phyloP scores from a whole-genome alignment of 257 asterid species.

The Scutellaria barbata region DNA sequence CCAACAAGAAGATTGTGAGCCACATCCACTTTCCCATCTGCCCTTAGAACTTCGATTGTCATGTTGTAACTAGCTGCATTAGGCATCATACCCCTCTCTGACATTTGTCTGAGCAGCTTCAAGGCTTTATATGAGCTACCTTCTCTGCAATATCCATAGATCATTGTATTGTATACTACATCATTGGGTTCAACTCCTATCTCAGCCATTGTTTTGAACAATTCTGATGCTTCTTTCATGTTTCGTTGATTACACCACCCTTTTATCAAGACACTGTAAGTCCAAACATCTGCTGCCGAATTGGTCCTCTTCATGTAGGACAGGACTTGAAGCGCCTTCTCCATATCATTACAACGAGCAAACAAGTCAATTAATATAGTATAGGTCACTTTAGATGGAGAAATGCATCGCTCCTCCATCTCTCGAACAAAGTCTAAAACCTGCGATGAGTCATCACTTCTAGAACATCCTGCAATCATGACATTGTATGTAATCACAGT shows the following conservation, averaged over 20 bases:
- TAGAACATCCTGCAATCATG: constrained; percentile 59
- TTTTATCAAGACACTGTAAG: constrained; percentile 68
- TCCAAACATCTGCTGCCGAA: constrained; percentile 58
- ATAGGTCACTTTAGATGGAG: constrained; percentile 71
- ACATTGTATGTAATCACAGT: constrained; percentile 64
- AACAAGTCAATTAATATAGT: constrained; percentile 75
- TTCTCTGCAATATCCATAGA: constrained; percentile 70
- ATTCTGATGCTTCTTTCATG: constrained; percentile 74
- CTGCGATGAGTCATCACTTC: constrained; percentile 45
- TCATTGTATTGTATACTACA: constrained; percentile 71
- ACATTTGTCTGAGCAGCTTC: constrained; percentile 64
- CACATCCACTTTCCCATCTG: constrained; percentile 59
- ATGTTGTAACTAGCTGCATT: constrained; percentile 66
- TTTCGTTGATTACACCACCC: constrained; percentile 76
- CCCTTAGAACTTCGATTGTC: constrained; percentile 60
- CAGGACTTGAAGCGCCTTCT: constrained; percentile 59
- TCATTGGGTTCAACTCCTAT: constrained; percentile 55
- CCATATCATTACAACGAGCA: constrained; percentile 64
- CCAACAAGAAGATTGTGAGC: constrained; percentile 49
- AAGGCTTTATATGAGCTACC: constrained; percentile 69
- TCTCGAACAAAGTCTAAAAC: constrained; percentile 59
- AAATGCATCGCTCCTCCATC: constrained; percentile 75
- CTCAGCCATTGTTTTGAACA: constrained; percentile 60
- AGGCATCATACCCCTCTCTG: constrained; percentile 60
- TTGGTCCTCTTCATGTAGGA: constrained; percentile 57